A percentile compares a stretch with the other conserved stretches of the same genome.
These are phyloP conservation scores for Parsonsia alboflavescens DNA, from an alignment of 257 asterid genomes.

Conservation along the genomic window DNA sequence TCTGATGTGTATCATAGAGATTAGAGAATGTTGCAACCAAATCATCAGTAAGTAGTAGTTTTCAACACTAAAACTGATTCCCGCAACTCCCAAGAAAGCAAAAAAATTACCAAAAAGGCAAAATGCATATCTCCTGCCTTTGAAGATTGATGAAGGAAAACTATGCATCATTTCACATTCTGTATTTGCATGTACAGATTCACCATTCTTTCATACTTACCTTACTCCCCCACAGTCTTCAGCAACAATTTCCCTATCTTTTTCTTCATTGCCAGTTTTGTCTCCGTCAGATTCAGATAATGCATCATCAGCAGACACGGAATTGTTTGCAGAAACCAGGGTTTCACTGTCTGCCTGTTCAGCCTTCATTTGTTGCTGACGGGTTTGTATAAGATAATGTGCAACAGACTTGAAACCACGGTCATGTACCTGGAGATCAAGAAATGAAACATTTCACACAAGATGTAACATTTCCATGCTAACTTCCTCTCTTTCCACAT, in stretches of 20 bases:
- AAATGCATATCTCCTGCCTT: neutral
- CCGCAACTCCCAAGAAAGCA: no score
- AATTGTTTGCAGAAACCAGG: slow-evolving; percentile 11
- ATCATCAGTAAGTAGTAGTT: no score
- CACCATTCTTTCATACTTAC: neutral
- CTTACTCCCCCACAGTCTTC: neutral
- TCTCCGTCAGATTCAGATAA: neutral
- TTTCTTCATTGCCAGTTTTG: neutral
- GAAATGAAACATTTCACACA: neutral
- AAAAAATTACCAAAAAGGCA: no score
- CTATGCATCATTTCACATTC: no score
- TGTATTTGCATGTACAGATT: neutral
- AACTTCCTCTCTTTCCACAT: neutral
- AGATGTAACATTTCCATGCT: neutral
- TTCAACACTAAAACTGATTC: no score
- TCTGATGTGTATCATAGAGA: no score
- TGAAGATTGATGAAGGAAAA: no score
- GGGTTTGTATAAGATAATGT: slow-evolving; percentile 56
- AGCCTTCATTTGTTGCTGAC: slow-evolving; percentile 15
- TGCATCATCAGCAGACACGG: slow-evolving; percentile 10
- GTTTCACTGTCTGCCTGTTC: slow-evolving; percentile 19
- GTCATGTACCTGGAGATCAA: slow-evolving; percentile 33
- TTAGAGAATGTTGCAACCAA: no score
- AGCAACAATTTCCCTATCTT: neutral
- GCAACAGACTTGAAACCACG: slow-evolving; percentile 77